Percentiles rank a stretch among this genome's conserved stretches.
phyloP scores from a whole-genome alignment of 2,329 filamentous ascomycete species.

The Pseudogymnoascus sp. region DNA sequence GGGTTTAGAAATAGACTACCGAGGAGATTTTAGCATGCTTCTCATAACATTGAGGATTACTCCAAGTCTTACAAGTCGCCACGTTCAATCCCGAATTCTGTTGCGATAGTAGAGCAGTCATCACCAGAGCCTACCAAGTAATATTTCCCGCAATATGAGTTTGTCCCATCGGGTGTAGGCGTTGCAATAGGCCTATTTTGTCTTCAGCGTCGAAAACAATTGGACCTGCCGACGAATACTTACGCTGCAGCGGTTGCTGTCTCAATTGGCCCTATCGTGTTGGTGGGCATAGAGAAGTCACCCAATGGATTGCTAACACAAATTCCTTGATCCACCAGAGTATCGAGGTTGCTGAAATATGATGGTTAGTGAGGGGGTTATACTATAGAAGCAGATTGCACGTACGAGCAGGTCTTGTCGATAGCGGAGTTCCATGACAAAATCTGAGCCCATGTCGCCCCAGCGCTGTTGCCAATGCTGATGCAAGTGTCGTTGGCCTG shows the following conservation, averaged over 20 bases:
- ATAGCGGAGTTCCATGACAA: constrained; percentile 10
- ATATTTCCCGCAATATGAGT: background rate
- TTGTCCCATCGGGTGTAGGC: constrained; percentile 12
- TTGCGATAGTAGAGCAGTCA: background rate
- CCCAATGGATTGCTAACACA: background rate
- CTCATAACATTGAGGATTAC: background rate
- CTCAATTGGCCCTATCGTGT: background rate
- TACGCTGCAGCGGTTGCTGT: background rate
- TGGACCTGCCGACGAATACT: background rate
- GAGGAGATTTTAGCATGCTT: background rate
- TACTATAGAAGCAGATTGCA: background rate
- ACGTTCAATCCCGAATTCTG: background rate
- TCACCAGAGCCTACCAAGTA: constrained; percentile 5
- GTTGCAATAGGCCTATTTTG: constrained; percentile 4
- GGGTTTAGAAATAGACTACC: background rate
- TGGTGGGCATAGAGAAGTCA: background rate
- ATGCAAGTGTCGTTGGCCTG: constrained; percentile 13
- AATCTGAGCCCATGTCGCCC: constrained; percentile 3
- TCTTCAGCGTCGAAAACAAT: background rate
- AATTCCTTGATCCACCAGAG: background rate
- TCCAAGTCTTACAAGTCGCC: background rate
- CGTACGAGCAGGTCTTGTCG: background rate
- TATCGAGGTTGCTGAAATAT: background rate
- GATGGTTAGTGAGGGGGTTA: background rate
- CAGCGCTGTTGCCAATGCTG: background rate